These are phyloP conservation scores for Colletotrichum limetticola DNA, from an alignment of 2,329 filamentous ascomycete genomes.

Conservation along the genomic window DNA sequence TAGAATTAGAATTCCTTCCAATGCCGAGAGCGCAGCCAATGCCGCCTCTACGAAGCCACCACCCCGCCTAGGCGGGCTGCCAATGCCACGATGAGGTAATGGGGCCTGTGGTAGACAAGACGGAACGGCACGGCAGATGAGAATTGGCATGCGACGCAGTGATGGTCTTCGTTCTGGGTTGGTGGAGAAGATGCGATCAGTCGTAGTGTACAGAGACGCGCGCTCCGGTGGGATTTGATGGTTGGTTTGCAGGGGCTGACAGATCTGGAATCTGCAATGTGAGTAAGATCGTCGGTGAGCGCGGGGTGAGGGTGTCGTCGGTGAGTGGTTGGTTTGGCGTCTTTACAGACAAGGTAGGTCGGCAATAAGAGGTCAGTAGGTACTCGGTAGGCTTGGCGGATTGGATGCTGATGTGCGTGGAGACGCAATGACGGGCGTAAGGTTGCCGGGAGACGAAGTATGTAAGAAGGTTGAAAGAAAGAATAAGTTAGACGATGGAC, in stretches of 20 bases:
- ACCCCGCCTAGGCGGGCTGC: not conserved
- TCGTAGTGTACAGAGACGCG: not conserved
- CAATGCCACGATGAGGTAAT: slow-evolving; percentile 9
- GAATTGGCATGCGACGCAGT: not conserved
- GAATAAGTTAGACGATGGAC: not conserved
- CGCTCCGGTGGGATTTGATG: not conserved
- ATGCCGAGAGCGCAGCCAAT: slow-evolving; percentile 17
- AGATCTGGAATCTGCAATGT: not conserved
- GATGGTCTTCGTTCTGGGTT: not conserved
- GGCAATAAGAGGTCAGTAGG: not conserved
- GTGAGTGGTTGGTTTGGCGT: slow-evolving; percentile 3
- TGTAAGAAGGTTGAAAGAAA: not conserved
- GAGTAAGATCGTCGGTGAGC: slow-evolving; percentile 1
- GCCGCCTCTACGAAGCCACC: slow-evolving; percentile 6
- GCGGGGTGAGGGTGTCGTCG: slow-evolving; percentile 9
- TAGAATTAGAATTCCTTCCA: not conserved
- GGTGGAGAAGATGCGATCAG: not conserved
- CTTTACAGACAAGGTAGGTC: not conserved
- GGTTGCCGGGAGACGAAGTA: not conserved
- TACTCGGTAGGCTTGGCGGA: too few species aligned
- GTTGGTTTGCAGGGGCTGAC: not conserved
- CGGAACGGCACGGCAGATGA: slow-evolving; percentile 9
- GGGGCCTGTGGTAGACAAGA: not conserved
- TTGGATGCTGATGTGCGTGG: not conserved
- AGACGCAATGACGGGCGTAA: not conserved